Percentiles rank a stretch among this genome's conserved stretches.
These are phyloP conservation scores for Pestalotiopsis sp. DNA, from an alignment of 2,329 filamentous ascomycete species.

Conservation along the genomic window DNA sequence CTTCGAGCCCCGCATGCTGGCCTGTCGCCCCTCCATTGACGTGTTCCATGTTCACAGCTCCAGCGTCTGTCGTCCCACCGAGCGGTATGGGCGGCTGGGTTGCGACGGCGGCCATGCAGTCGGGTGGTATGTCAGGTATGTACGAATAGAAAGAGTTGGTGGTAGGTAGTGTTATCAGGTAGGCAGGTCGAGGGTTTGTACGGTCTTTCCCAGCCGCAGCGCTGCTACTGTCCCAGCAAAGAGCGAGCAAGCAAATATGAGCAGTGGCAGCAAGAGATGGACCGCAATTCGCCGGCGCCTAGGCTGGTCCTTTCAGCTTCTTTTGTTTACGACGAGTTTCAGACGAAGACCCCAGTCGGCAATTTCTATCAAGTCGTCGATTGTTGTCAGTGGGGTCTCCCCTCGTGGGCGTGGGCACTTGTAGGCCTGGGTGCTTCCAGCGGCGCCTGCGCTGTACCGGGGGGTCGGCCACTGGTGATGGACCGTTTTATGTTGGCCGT, in stretches of 20 bases:
- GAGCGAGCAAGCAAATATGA: too few relatives aligned
- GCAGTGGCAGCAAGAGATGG: too few relatives aligned
- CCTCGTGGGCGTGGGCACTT: not conserved
- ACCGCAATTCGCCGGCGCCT: not conserved
- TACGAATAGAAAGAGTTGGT: not conserved
- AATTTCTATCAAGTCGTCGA: conserved; percentile 4
- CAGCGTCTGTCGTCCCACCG: conserved; percentile 13
- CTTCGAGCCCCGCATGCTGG: conserved; percentile 5
- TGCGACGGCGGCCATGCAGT: conserved; percentile 22
- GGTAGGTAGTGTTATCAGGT: not conserved
- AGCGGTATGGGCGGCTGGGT: conserved; percentile 18
- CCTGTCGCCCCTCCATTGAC: conserved; percentile 12
- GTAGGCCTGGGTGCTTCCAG: not conserved
- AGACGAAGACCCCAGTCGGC: conserved; percentile 7
- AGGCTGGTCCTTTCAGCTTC: not conserved
- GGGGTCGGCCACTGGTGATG: not conserved
- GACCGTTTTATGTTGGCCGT: conserved; percentile 1
- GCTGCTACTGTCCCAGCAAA: not conserved
- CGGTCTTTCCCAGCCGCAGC: not conserved
- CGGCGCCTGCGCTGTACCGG: not conserved
- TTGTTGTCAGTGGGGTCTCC: conserved; percentile 9
- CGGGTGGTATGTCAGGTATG: not conserved
- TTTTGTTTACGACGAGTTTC: conserved; percentile 3
- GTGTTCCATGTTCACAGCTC: conserved; percentile 11
- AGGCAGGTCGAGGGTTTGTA: not conserved